phyloP scores from a whole-genome alignment of 1,284 basidiomycete genomes.

The Trametes versicolor region DNA sequence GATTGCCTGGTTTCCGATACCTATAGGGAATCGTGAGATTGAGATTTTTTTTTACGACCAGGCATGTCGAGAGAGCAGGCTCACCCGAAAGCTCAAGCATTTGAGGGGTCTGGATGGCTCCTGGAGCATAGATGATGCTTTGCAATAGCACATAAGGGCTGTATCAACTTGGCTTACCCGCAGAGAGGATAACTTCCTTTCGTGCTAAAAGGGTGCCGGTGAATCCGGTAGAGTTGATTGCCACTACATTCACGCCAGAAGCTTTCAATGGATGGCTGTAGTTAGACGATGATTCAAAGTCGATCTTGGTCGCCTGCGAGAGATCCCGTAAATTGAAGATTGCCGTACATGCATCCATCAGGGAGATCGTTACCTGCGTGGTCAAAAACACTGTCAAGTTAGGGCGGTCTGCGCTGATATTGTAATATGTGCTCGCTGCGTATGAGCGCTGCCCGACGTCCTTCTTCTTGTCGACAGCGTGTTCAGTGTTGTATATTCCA shows the following conservation, averaged over 20 bases:
- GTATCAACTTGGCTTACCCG: slow-evolving; percentile 35
- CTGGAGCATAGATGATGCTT: slow-evolving; percentile 4
- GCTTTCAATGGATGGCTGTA: slow-evolving; percentile 60
- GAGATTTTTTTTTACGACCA: neutral
- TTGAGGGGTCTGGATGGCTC: slow-evolving; percentile 39
- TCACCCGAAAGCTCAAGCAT: slow-evolving; percentile 41
- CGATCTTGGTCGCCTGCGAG: too few species aligned
- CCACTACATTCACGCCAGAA: slow-evolving; percentile 36
- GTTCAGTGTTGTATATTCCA: slow-evolving; percentile 36
- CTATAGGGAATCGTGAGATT: neutral
- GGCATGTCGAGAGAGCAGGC: neutral
- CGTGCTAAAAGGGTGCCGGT: slow-evolving; percentile 29
- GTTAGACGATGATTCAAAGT: too few species aligned
- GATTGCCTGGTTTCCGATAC: slow-evolving; percentile 30
- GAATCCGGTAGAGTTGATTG: slow-evolving; percentile 20
- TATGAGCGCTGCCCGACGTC: slow-evolving; percentile 38
- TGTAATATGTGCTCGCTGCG: slow-evolving; percentile 37
- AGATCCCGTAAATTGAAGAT: too few species aligned
- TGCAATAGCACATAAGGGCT: neutral
- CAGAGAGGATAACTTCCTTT: slow-evolving; percentile 41
- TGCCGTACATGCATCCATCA: neutral
- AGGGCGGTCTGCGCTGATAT: slow-evolving; percentile 12
- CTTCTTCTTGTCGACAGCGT: slow-evolving; percentile 34
- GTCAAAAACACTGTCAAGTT: slow-evolving; percentile 26
- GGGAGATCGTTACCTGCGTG: slow-evolving; percentile 23